phyloP scores from a whole-genome alignment of 371 early-diverging fungal genomes.

The Blakeslea trispora region DNA sequence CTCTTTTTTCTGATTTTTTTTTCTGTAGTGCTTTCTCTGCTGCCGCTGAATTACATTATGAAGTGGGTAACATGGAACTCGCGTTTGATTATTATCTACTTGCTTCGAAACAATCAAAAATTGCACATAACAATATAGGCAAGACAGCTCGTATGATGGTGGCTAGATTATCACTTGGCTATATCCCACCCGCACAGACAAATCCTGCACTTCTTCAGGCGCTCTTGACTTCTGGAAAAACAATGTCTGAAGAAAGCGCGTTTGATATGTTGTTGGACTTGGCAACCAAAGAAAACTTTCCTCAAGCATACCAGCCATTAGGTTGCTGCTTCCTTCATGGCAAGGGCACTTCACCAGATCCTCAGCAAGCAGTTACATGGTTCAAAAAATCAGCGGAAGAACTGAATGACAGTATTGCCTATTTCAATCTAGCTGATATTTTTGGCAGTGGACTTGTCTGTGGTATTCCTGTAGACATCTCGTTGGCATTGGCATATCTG shows the following conservation, averaged over 20 bases:
- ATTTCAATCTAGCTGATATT: constrained; percentile 34
- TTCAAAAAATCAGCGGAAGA: constrained; percentile 32
- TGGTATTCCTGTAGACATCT: constrained; percentile 18
- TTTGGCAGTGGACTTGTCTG: constrained; percentile 20
- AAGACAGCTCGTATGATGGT: constrained; percentile 45
- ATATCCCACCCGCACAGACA: constrained; percentile 26
- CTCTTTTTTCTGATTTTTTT: too few relatives aligned
- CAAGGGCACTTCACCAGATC: constrained; percentile 25
- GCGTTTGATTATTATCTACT: constrained; percentile 41
- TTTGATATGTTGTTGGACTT: constrained; percentile 30
- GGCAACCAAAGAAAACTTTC: constrained; percentile 35
- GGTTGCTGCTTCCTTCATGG: constrained; percentile 39
- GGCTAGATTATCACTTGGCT: constrained; percentile 43
- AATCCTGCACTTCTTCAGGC: constrained; percentile 10
- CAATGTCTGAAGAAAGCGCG: constrained; percentile 21
- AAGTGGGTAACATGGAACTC: constrained; percentile 34
- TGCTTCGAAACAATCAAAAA: constrained; percentile 36
- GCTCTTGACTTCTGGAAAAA: background rate
- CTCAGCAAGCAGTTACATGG: constrained; percentile 32
- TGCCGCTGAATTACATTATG: constrained; percentile 42
- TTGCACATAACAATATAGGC: constrained; percentile 36
- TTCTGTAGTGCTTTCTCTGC: constrained; percentile 47
- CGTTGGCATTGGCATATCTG: constrained; percentile 25
- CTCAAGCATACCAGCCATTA: constrained; percentile 24
- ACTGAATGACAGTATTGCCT: constrained; percentile 29